Base-by-base conservation (phyloP, 2,329 filamentous ascomycete genomes). In the Penicillium hordei region DNA sequence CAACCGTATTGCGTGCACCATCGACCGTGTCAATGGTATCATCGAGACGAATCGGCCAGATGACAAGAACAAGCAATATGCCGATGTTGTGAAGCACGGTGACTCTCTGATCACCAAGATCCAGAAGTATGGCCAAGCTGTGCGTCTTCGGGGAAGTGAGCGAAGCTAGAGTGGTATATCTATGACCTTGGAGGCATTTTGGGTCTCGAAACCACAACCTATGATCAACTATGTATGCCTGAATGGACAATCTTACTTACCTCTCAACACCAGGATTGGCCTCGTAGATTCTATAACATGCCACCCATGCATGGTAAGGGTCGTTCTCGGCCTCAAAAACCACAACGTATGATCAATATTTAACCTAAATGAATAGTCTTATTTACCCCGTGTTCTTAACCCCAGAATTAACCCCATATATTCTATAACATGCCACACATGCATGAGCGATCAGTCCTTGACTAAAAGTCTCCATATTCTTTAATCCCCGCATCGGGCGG, bases 21-120 rank as follows among this genome's bases (percentile, higher is more conserved):
- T 99, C 68, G 94, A 99, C 78, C 90, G 94, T 54, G 94, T 99
- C 64, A 91, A 93, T 59, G 94, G 93, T 65, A 90, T 97, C 67
- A 97, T 99, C 70, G 94, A 97, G 83, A 99, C 94, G 44, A 97
- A 97, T 80, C 86, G 94, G 54, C 93, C 93, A 9, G 94, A 97
- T 74, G 93, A 96, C 81, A 99, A 99, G 87, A 97, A 97, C 83
- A 97, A 96, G 84, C 94, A 99, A 80, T 99, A 99, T 78, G 90
- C 93, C 69, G 94, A 99, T 69, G 92, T 97, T 38, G 92, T 99
- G 60, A 94, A 94, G 80, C 94, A 97, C 75, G 94, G 94, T 33
- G 94, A 99, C 76, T 90, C 96, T 78, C 83, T 99, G 62, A 97
- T 99, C 75, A 99, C 94, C 58, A 99, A 99, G 83, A 82, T 99